These are phyloP conservation scores for Exsudoporus frostii DNA, from an alignment of 768 basidiomycete species.

Conservation along the genomic window DNA sequence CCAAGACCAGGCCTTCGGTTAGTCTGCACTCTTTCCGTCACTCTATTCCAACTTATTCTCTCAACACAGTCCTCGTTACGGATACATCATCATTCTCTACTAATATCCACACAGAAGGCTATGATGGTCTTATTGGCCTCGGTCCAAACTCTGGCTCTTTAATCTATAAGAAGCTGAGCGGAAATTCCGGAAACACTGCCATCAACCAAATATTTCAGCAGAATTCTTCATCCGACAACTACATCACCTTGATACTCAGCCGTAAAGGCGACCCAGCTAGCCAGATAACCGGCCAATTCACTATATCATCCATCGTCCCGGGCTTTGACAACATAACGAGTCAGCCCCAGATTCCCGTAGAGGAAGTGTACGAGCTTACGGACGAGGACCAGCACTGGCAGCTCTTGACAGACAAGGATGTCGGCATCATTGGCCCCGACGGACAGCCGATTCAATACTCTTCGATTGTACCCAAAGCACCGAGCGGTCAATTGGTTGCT, in stretches of 20 bases:
- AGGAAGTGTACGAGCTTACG: conserved; percentile 58
- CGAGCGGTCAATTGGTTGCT: conserved; percentile 60
- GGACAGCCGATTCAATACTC: conserved; percentile 56
- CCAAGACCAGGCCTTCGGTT: conserved; percentile 64
- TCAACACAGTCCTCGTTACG: conserved; percentile 53
- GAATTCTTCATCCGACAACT: conserved; percentile 53
- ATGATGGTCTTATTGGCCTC: conserved; percentile 70
- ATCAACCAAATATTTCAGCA: conserved; percentile 65
- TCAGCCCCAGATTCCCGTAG: conserved; percentile 64
- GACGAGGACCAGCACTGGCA: conserved; percentile 81
- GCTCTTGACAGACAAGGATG: conserved; percentile 57
- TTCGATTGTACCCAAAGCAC: conserved; percentile 69
- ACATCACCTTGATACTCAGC: conserved; percentile 65
- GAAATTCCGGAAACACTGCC: conserved; percentile 50
- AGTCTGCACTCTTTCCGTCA: conserved; percentile 20
- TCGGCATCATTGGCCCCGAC: conserved; percentile 75
- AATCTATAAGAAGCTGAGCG: conserved; percentile 54
- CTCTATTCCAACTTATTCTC: neutral
- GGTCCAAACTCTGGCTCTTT: conserved; percentile 74
- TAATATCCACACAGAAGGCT: conserved; percentile 58
- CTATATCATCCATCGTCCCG: conserved; percentile 61
- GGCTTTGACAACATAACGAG: conserved; percentile 58
- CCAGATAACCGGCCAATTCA: conserved; percentile 61
- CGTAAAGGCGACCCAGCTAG: conserved; percentile 50
- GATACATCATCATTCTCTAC: conserved; percentile 63